These are phyloP conservation scores for Venturia aucupariae DNA, from an alignment of 2,329 filamentous ascomycete genomes.

Conservation along the genomic window DNA sequence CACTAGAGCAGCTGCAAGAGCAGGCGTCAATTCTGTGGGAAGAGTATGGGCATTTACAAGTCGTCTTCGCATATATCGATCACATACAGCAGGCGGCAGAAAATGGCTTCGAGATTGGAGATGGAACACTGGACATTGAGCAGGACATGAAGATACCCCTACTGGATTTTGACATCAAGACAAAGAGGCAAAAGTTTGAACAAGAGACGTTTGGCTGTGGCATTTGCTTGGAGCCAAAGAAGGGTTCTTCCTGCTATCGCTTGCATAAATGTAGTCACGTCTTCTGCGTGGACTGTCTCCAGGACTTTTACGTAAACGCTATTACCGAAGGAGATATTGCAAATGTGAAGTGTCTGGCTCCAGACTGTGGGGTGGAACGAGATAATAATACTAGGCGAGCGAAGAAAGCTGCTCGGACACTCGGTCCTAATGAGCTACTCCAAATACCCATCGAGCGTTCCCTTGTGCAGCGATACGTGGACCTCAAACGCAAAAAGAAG, in stretches of 20 bases:
- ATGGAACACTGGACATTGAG: conserved; percentile 11
- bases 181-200: conserved; percentile 67
- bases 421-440: conserved; percentile 74
- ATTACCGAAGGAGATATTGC: conserved; percentile 78
- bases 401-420: conserved; percentile 54
- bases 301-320: conserved; percentile 81
- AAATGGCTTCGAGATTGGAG: conserved; percentile 38
- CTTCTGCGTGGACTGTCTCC: conserved; percentile 80
- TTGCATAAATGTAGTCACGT: conserved; percentile 82
- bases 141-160: conserved; percentile 45
- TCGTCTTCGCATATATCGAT: conserved; percentile 52
- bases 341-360: conserved; percentile 69
- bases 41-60: conserved; percentile 47
- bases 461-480: conserved; percentile 75
- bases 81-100: conserved; percentile 50
- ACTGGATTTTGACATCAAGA: conserved; percentile 67
- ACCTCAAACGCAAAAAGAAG: conserved; percentile 83
- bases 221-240: conserved; percentile 86
- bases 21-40: conserved; percentile 48
- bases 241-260: conserved; percentile 69
- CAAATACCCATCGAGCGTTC: conserved; percentile 46
- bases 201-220: conserved; percentile 80
- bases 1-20: conserved; percentile 35
- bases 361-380: conserved; percentile 62
- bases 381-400: conserved; percentile 24